Base-by-base conservation (phyloP, 2,329 filamentous ascomycete genomes). In the Drechslera avenae region DNA sequence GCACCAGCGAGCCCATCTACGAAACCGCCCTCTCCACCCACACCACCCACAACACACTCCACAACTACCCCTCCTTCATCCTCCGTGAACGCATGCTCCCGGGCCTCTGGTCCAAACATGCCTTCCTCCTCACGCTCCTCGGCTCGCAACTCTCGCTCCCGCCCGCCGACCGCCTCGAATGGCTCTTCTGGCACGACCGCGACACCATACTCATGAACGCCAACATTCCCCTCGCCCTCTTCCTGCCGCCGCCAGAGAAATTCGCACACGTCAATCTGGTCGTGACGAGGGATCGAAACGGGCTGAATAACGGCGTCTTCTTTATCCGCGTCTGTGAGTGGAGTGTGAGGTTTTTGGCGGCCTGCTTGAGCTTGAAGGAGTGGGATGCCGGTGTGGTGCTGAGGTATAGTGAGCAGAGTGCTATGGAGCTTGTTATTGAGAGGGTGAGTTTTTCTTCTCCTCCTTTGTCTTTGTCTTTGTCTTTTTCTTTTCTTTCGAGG, bases 281-380 rank as follows among this genome's bases (percentile, higher is more conserved):
- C 6, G 71, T 71, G 28, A 67, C 69, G 9, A 66, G 72, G 13
- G 75, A 77, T 50, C 67, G 61, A 57, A 75, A 75, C 46, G 75
- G 75, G 0, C 62, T 78, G 2, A 78, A 77, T 52, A 75, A 43
- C 18, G 40, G 40, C 4, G 68, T 76, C n/a, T 77, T 77, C 46
- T 61, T 73, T 0, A 50, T 77, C 2, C 64, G 73, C 17, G 75
- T 77, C 19, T 63, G 63, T 12, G 57, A 63, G 26, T 77, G 75
- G 74, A 57, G 63, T 1, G 67, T 75, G 1, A 58, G 73, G 8
- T 60, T 76, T 4, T 71, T 77, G 54, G 67, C 67, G 2, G 67
- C 67, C 17, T 71, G 75, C 7, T 23, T 54, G 13, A 50, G 46
- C 23, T 17, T 45, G 19, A 37, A 21, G 13, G 46, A 50, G 34